phyloP scores from a whole-genome alignment of 352 stramenopile genomes.

The Phytophthora palmivora region DNA sequence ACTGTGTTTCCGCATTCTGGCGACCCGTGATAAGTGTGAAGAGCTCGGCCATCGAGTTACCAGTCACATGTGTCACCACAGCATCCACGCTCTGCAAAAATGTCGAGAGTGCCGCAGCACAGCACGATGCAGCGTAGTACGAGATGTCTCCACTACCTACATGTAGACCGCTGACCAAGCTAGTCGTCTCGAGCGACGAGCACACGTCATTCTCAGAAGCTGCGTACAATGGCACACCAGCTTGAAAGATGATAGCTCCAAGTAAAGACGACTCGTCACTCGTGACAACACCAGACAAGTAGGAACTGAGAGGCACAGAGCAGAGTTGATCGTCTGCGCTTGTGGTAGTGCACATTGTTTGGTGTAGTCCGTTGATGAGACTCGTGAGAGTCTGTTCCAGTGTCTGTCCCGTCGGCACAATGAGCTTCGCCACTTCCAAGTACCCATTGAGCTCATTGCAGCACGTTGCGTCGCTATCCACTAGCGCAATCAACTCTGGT shows the following conservation, averaged over 20 bases:
- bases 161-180: conserved; percentile 46
- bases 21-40: conserved; percentile 58
- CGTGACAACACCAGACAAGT: conserved; percentile 42
- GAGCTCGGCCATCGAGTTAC: conserved; percentile 56
- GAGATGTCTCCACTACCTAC: conserved; percentile 31
- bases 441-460: conserved; percentile 55
- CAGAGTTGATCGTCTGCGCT: conserved; percentile 53
- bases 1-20: conserved; percentile 41
- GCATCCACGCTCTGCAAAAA: conserved; percentile 59
- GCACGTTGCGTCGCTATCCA: conserved; percentile 58
- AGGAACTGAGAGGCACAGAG: conserved; percentile 48
- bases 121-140: conserved; percentile 64
- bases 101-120: conserved; percentile 41
- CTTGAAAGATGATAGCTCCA: conserved; percentile 49
- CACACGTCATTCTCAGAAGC: conserved; percentile 50
- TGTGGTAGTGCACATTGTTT: conserved; percentile 56
- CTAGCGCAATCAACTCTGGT: conserved; percentile 45
- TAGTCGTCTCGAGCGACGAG: conserved; percentile 44
- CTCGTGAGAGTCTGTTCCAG: conserved; percentile 48
- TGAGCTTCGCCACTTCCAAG: conserved; percentile 53
- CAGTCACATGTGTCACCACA: conserved; percentile 50
- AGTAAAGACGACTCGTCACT: conserved; percentile 48
- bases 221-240: conserved; percentile 57
- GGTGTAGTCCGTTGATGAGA: conserved; percentile 64
- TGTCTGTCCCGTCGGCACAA: conserved; percentile 55